Percentiles rank a stretch among this genome's conserved stretches.
Evolutionary conservation across 2,329 filamentous ascomycete species (phyloP).

Genomic region (Bipolaris gigantea): DNA sequence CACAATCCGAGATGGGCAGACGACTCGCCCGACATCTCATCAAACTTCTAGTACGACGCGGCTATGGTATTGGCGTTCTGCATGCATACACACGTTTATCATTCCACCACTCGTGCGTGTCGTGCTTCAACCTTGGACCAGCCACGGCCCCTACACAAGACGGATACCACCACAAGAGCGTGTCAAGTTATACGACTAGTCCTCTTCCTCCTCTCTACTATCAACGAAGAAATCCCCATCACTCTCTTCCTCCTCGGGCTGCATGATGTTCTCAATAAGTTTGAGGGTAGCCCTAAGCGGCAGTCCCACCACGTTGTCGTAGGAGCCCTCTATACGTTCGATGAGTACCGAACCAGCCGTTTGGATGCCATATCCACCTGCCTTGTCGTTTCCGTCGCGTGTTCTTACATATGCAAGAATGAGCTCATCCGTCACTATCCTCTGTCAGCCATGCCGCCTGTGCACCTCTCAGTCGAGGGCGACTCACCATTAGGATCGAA

Average conservation of each 20-base stretch:
- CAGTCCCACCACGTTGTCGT: constrained; percentile 93
- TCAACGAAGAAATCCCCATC: constrained; percentile 27
- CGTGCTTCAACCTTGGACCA: neutral
- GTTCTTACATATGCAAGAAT: constrained; percentile 79
- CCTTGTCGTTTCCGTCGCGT: constrained; percentile 92
- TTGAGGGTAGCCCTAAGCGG: constrained; percentile 77
- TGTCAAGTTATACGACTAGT: neutral
- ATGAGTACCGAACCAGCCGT: constrained; percentile 84
- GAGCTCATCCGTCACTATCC: constrained; percentile 72
- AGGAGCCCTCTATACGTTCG: constrained; percentile 83
- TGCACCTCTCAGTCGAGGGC: neutral
- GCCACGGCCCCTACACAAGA: neutral
- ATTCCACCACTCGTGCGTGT: neutral
- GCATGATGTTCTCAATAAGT: constrained; percentile 85
- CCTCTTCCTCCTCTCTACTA: constrained; percentile 15
- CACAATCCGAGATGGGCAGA: neutral
- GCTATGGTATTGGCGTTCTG: neutral
- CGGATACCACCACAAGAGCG: neutral
- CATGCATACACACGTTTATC: neutral
- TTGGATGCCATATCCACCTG: constrained; percentile 93
- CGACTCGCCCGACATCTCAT: neutral
- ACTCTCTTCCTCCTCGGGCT: constrained; percentile 58
- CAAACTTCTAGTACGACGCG: neutral
- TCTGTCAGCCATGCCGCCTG: constrained; percentile 7
- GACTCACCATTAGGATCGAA: constrained; percentile 66